Evolutionary conservation across 2,329 filamentous ascomycete species (phyloP), one percentile per base, ranked within the genome.

Genomic region (Xylariaceae sp.): DNA sequence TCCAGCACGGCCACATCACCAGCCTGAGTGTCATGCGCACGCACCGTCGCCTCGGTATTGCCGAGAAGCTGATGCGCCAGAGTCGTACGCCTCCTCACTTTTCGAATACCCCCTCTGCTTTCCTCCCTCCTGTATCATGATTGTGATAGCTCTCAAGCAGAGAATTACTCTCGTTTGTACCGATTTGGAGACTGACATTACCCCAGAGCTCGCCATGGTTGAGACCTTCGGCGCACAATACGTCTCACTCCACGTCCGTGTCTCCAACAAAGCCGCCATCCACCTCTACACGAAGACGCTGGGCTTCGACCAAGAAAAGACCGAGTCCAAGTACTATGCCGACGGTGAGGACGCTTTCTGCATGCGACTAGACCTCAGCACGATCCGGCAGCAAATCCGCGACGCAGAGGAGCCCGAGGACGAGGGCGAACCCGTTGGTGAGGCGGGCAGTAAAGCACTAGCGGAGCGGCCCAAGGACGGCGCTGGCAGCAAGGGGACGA

Each of bases 31-130:
- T 98, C 33, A 98, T 97, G 93, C 77, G 93, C 52, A 98, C 93
- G 52, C 93, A 98, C 68, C 74, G 93, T 44, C 71, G 91, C 41
- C 66, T 98, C 45, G 93, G 93, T 0, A 87, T 98, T 52, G 93
- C 93, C 7, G 93, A 98, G 76, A 94, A 95, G 73, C 72, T 98
- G 54, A 98, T 98, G 93, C 76, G 90, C 38, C 93, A 97, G 73
- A 89, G 85, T 57, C 91, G 89, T 94, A 76, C 40, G 87, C 80
- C 22, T 26, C 11, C 22, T 26, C 22, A 37, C 11, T 16, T 15
- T 13, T n/a, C n/a, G n/a, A n/a, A n/a, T n/a, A n/a, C n/a, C n/a
- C n/a, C n/a, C n/a, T n/a, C n/a, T n/a, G n/a, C n/a, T n/a, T n/a
- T n/a, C n/a, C n/a, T n/a, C n/a, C n/a, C n/a, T n/a, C n/a, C n/a